phyloP scores from a whole-genome alignment of 2,329 filamentous ascomycete species.

The Claviceps monticola region DNA sequence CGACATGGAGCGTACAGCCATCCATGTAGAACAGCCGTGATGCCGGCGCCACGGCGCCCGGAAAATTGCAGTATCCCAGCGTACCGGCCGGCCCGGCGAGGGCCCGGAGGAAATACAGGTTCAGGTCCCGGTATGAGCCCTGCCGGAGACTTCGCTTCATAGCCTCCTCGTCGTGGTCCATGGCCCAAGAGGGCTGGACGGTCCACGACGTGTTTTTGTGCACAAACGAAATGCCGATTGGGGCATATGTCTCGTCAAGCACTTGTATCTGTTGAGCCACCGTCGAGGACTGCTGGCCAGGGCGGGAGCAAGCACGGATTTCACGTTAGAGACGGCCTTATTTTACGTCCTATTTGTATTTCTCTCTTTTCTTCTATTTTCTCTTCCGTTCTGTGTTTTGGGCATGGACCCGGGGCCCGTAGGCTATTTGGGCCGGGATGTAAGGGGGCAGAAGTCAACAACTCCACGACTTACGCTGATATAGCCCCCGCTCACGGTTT shows the following conservation, averaged over 20 bases:
- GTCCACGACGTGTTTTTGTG: constrained; percentile 27
- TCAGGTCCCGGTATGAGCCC: constrained; percentile 26
- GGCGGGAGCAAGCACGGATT: no score
- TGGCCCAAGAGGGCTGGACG: constrained; percentile 31
- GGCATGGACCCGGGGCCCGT: no score
- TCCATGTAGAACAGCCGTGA: not conserved
- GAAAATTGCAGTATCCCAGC: constrained; percentile 2
- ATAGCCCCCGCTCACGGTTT: not conserved
- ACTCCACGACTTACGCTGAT: not conserved
- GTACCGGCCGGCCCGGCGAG: not conserved
- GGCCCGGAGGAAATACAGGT: constrained; percentile 29
- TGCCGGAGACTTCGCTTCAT: constrained; percentile 31
- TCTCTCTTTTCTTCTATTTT: not conserved
- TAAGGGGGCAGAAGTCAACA: no score
- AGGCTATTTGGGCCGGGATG: no score
- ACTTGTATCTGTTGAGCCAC: constrained; percentile 24
- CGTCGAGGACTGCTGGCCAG: not conserved
- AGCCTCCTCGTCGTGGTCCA: constrained; percentile 17
- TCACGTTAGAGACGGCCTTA: no score
- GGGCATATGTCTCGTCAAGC: constrained; percentile 28
- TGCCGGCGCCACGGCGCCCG: not conserved
- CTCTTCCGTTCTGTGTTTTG: no score
- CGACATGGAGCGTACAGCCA: not conserved
- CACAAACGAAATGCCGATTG: constrained; percentile 28
- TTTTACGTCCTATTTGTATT: not conserved